Base-by-base conservation (phyloP, 164 flowering plant genomes). In the Macadamia integrifolia region DNA sequence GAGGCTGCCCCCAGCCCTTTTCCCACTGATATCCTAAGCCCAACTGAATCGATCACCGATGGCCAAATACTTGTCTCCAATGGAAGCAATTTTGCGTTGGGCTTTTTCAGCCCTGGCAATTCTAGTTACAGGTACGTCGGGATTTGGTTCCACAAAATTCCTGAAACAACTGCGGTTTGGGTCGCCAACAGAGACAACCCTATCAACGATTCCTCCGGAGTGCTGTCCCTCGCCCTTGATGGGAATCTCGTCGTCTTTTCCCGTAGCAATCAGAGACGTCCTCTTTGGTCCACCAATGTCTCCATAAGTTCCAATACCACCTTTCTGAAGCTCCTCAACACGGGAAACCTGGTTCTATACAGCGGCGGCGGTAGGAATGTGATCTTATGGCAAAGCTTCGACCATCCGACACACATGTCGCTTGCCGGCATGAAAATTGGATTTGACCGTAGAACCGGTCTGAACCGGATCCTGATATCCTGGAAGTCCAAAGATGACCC, bases 371-470 rank as follows among this genome's bases (percentile, higher is more conserved):
- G 52, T 68, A 35, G 3, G 40, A 58, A 28, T 68, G 60, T 1
- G 75, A 28, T 69, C 15, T 1, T 81, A 3, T 86, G 93, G 93
- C 86, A 86, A 55, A 83, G 91, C 72, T 86, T 83, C 64, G 87
- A 85, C 73, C 61, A 75, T 61, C 86, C 87, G 0, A 64, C 79
- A 0, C 68, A 85, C 53, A 76, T 83, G 1, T 8, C 73, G 6
- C 30, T 87, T 2, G 85, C 86, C 0, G 67, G 65, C 1, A 82
- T 83, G 88, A 83, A 80, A 43, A 43, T 85, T 1, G 89, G 89
- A 1, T n/a, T 70, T 69, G 74, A 82, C 69, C 2, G 44, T n/a
- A 73, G 13, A 56, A 77, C 74, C 1, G 85, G 89, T 13, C 48
- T 63, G 49, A 68, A 86, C 15, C 59, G 80, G 65, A 29, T n/a